Evolutionary conservation across 805 yeast genomes (phyloP).

Genomic region (Clavispora vitiphila): DNA sequence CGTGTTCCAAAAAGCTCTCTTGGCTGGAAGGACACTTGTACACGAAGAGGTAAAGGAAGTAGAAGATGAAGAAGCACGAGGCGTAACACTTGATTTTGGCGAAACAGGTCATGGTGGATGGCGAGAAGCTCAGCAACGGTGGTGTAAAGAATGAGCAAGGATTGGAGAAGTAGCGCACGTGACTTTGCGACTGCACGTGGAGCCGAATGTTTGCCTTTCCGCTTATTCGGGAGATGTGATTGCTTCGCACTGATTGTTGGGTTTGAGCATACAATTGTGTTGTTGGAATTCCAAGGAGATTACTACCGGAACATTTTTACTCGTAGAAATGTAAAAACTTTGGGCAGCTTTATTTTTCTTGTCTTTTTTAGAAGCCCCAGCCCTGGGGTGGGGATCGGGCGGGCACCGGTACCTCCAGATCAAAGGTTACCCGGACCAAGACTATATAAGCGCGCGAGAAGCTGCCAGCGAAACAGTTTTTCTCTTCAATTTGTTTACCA

Average conservation of each 20-base stretch:
- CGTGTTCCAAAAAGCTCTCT: conserved; percentile 23
- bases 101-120: conserved; percentile 9
- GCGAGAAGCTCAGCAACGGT: neutral
- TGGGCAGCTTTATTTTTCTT: too few species aligned
- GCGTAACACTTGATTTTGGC: conserved; percentile 18
- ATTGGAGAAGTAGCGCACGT: conserved; percentile 3
- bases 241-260: conserved; percentile 4
- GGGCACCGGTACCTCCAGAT: neutral
- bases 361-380: too few species aligned
- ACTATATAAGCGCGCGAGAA: conserved; percentile 1
- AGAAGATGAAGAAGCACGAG: conserved; percentile 24
- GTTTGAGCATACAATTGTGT: too few species aligned
- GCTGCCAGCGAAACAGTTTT: neutral
- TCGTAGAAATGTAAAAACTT: too few species aligned
- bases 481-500: conserved; percentile 23
- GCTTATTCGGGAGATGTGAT: neutral
- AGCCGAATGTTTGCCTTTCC: neutral
- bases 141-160: neutral
- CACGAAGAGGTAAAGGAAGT: conserved; percentile 32
- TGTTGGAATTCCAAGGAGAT: too few species aligned
- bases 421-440: conserved; percentile 14
- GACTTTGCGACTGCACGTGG: conserved; percentile 1
- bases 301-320: too few species aligned
- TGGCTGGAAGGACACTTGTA: conserved; percentile 35
- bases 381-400: too few species aligned